These are phyloP conservation scores for Suillus brevipes DNA, from an alignment of 768 basidiomycete species.

Conservation along the genomic window DNA sequence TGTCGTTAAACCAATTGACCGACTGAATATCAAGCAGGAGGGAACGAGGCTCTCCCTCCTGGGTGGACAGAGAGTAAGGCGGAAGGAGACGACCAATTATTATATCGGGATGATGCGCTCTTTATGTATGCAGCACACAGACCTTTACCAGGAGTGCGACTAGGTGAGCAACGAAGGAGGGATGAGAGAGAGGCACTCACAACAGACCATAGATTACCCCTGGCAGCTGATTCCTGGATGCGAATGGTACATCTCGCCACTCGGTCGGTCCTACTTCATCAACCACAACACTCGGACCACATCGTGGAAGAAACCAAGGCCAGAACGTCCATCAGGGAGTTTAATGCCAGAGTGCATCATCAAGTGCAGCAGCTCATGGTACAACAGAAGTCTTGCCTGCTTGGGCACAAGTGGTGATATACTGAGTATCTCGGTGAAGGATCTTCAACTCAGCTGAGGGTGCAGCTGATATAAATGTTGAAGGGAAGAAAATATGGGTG, in stretches of 20 bases:
- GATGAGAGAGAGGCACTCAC: not conserved
- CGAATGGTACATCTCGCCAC: not conserved
- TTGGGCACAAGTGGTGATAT: not conserved
- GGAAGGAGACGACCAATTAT: fast-evolving
- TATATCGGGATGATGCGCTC: not conserved
- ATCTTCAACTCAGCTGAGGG: too few relatives aligned
- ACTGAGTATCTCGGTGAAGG: not conserved
- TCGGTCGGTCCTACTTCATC: not conserved
- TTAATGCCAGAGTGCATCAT: not conserved
- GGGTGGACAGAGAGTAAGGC: not conserved
- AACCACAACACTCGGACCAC: not conserved
- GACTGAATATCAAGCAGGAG: not conserved
- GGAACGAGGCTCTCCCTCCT: not conserved
- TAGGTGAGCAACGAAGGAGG: not conserved
- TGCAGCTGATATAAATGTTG: too few relatives aligned
- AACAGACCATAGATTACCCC: not conserved
- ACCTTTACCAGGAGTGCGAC: not conserved
- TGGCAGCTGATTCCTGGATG: not conserved
- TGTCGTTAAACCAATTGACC: not conserved
- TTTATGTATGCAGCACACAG: not conserved
- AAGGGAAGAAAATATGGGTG: too few relatives aligned
- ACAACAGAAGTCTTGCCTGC: not conserved
- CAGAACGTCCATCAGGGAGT: not conserved
- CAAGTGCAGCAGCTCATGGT: not conserved
- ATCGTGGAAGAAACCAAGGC: not conserved